Conservation (phyloP, 2,329 filamentous ascomycete genomes). For the Metarhizium sp. region DNA sequence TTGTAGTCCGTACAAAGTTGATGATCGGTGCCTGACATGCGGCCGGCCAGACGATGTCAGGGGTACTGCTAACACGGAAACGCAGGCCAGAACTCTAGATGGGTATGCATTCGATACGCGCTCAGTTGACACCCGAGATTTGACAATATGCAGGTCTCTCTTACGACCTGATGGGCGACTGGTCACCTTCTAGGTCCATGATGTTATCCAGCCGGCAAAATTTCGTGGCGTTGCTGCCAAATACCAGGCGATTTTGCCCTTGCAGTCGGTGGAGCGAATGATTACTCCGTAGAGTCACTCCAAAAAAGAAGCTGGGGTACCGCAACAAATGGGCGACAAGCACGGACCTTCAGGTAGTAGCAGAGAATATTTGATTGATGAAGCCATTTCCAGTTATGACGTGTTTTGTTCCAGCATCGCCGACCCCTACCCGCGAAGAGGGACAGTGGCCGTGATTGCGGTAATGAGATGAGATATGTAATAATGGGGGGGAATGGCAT, state of each 20-base stretch:
- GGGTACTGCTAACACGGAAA: not conserved
- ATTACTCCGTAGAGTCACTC: not conserved
- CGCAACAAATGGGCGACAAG: not conserved
- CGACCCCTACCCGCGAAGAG: not conserved
- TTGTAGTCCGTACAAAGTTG: too few relatives aligned
- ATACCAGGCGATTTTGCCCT: not conserved
- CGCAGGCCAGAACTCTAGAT: too few relatives aligned
- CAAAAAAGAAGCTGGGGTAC: not conserved
- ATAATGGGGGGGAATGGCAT: too few relatives aligned
- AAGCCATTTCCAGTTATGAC: too few relatives aligned
- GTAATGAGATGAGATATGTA: not conserved
- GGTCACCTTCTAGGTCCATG: too few relatives aligned
- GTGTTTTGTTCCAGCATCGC: too few relatives aligned
- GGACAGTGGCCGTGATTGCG: not conserved
- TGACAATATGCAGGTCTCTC: not conserved
- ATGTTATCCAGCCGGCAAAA: not conserved
- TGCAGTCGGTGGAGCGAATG: too few relatives aligned
- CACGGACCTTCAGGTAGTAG: not conserved
- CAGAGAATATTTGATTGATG: too few relatives aligned
- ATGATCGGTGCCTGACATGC: not conserved
- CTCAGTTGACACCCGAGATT: not conserved
- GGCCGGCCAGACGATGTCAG: not conserved
- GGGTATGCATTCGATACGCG: not conserved
- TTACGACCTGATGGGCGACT: not conserved
- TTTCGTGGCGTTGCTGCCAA: not conserved